Base-by-base conservation (phyloP, 352 stramenopile genomes). In the Phytophthora cajani region DNA sequence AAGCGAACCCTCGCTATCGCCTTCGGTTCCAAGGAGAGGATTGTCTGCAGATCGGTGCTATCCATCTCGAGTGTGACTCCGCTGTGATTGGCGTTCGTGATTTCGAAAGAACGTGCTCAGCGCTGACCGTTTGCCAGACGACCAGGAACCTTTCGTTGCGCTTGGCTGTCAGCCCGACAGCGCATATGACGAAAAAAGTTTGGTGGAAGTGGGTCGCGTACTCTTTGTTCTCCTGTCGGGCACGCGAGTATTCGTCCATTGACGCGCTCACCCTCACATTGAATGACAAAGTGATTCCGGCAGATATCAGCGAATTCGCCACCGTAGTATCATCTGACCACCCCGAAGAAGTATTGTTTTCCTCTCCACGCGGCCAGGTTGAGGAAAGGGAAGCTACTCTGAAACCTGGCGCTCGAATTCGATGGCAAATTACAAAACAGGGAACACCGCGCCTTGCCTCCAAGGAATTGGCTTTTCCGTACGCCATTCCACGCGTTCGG, bases 141-240 rank as follows among this genome's bases (percentile, higher is more conserved):
- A 53, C 46, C 19, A 53, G n/a, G n/a, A 53, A 53, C 6, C 17
- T 53, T 23, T 53, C n/a, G 46, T 30, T 53, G 46, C 19, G 19
- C 5, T 53, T 53, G 11, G 17, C 46, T 9, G 12, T 53, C 19
- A 53, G 46, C 11, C n/a, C 46, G 19, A 53, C 46, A 53, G 46
- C 46, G 11, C 17, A 30, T 16, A 10, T 25, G 7, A 53, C 46
- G 17, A 44, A 17, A 9, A 58, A 58, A n/a, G n/a, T 17, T 12
- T 58, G 25, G 27, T 61, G 54, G 33, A 49, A 50, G n/a, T 61
- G 54, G 33, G 19, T 61, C 6, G 54, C 54, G 8, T 61, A 61
- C 21, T n/a, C 54, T 8, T 19, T 61, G 3, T 61, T 61, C 36
- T 61, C 54, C 4, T 23, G 49, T n/a, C 17, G 54, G 42, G 54